Evolutionary conservation across 352 stramenopile species (phyloP).

Genomic region (Globisporangium carolinianum): DNA sequence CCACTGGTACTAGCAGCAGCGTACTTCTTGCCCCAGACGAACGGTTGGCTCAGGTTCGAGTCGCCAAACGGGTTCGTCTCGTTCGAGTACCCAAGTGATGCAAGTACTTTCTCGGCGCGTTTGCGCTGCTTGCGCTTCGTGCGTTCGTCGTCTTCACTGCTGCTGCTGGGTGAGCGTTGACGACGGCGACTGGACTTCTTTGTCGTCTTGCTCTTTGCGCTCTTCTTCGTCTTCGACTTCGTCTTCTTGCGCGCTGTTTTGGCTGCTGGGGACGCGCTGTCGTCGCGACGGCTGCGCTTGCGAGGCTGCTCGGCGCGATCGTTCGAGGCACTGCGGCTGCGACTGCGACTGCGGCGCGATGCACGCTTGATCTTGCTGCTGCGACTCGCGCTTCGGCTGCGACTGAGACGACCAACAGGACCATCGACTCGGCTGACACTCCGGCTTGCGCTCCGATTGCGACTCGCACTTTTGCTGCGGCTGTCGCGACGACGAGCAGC

Average conservation of each 20-base stretch:
- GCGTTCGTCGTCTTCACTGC: slow-evolving; percentile 25
- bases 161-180: slow-evolving; percentile 17
- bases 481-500: not conserved
- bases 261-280: too few species aligned
- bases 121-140: slow-evolving; percentile 52
- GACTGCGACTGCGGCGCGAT: not conserved
- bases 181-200: not conserved
- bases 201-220: slow-evolving; percentile 7
- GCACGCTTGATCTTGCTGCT: slow-evolving; percentile 1
- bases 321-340: not conserved
- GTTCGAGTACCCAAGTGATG: slow-evolving; percentile 95
- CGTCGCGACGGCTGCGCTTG: slow-evolving; percentile 18
- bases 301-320: slow-evolving; percentile 3
- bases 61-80: slow-evolving; percentile 99
- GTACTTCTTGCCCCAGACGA: slow-evolving; percentile 98
- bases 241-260: slow-evolving; percentile 20
- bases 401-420: not conserved
- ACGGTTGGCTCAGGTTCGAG: slow-evolving; percentile 94
- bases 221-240: not conserved
- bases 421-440: too few species aligned
- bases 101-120: slow-evolving; percentile 68
- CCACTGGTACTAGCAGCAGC: slow-evolving; percentile 23
- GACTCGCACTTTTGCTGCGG: slow-evolving; percentile 2
- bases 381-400: not conserved
- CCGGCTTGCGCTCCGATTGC: slow-evolving; percentile 1